Evolutionary conservation across 768 basidiomycete genomes (phyloP).

Genomic region (Trametes gibbosa): DNA sequence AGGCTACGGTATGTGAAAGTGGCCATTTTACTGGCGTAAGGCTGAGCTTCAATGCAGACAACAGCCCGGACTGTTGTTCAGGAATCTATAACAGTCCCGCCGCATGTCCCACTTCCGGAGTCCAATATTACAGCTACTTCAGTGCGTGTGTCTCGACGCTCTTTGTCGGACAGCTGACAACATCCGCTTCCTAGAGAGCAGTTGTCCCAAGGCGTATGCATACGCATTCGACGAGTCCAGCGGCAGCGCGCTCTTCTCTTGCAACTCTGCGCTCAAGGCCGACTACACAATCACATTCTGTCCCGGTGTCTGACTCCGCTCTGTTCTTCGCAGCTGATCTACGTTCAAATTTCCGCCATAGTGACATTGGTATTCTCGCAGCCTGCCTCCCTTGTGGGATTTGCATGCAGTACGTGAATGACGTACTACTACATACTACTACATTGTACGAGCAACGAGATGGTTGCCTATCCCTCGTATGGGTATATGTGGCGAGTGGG

Average conservation of each 20-base stretch:
- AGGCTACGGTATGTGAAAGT: constrained; percentile 26
- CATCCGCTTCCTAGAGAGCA: constrained; percentile 29
- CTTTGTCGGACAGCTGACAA: not conserved
- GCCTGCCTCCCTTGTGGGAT: too few relatives aligned
- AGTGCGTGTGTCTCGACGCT: constrained; percentile 31
- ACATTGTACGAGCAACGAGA: too few relatives aligned
- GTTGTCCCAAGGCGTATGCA: constrained; percentile 45
- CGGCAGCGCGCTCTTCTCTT: constrained; percentile 45
- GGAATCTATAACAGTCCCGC: constrained; percentile 48
- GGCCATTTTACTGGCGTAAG: not conserved
- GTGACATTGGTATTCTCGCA: too few relatives aligned
- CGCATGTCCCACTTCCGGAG: constrained; percentile 53
- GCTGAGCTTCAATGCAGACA: constrained; percentile 26
- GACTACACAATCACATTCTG: constrained; percentile 48
- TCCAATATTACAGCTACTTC: constrained; percentile 43
- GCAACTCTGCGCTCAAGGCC: constrained; percentile 32
- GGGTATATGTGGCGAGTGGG: too few relatives aligned
- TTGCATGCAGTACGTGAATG: too few relatives aligned
- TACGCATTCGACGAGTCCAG: constrained; percentile 51
- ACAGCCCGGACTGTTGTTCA: constrained; percentile 65
- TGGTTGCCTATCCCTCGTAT: too few relatives aligned
- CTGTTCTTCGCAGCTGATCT: not conserved
- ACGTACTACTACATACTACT: too few relatives aligned
- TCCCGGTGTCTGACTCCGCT: constrained; percentile 23
- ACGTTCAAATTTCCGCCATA: too few relatives aligned